These are phyloP conservation scores for Cytospora piceae DNA, from an alignment of 2,329 filamentous ascomycete genomes.

Conservation along the genomic window DNA sequence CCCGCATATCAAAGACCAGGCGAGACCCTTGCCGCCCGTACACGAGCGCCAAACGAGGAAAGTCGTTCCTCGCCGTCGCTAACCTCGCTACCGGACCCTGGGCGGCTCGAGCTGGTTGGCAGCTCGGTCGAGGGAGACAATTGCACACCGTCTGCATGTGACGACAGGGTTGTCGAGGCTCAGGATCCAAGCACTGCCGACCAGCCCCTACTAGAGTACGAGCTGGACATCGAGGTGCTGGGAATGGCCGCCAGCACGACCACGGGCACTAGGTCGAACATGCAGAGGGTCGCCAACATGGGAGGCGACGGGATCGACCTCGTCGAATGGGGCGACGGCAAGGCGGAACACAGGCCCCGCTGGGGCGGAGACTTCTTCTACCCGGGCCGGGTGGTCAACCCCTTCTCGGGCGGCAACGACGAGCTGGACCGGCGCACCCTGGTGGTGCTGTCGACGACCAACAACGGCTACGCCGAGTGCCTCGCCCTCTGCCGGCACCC, in stretches of 20 bases:
- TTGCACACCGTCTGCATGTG: neutral
- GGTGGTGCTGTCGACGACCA: neutral
- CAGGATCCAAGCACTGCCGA: neutral
- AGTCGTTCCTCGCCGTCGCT: neutral
- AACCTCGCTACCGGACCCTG: neutral
- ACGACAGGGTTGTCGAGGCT: neutral
- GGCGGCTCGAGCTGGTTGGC: neutral
- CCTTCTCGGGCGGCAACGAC: neutral
- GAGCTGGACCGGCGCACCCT: conserved; percentile 2
- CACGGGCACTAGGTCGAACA: too few species aligned
- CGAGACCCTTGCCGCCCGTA: neutral
- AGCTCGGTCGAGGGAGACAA: too few species aligned
- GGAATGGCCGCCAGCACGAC: neutral
- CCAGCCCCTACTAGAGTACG: neutral
- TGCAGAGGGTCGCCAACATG: neutral
- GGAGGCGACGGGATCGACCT: neutral
- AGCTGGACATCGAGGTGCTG: neutral
- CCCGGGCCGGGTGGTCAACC: neutral
- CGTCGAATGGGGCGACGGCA: neutral
- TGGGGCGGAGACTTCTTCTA: neutral
- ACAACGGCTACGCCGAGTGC: neutral
- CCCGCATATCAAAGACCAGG: neutral
- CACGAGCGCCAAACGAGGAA: neutral
- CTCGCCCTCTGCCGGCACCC: neutral
- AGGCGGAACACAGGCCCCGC: neutral